phyloP scores from a whole-genome alignment of 768 basidiomycete species.

The Leccinum obscurum region DNA sequence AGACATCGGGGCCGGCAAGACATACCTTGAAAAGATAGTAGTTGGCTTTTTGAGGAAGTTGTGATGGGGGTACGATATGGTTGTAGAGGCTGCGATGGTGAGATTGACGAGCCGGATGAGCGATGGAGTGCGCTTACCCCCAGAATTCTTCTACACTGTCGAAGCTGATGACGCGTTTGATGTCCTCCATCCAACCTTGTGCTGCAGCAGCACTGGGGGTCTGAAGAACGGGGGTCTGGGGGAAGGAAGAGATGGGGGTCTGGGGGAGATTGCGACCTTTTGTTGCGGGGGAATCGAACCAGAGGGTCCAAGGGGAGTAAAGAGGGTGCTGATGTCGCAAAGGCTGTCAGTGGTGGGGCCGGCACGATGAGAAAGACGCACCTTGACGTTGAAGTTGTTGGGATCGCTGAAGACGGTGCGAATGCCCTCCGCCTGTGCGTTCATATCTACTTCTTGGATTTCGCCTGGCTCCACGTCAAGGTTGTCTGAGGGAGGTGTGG shows the following conservation, averaged over 20 bases:
- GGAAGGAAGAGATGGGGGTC: slow-evolving; percentile 76
- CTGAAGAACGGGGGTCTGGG: slow-evolving; percentile 69
- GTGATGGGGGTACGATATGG: slow-evolving; percentile 94
- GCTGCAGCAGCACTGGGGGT: slow-evolving; percentile 75
- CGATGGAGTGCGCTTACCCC: slow-evolving; percentile 63
- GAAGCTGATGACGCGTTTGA: slow-evolving; percentile 93
- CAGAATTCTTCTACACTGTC: slow-evolving; percentile 99
- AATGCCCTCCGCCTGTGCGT: slow-evolving; percentile 77
- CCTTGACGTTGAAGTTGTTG: slow-evolving; percentile 95
- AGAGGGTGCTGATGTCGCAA: slow-evolving; percentile 72
- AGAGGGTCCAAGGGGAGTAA: slow-evolving; percentile 93
- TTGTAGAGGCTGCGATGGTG: slow-evolving; percentile 74
- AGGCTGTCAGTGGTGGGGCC: slow-evolving; percentile 1
- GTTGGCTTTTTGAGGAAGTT: slow-evolving; percentile 94
- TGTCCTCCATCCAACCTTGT: slow-evolving; percentile 98
- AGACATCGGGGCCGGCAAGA: slow-evolving; percentile 4
- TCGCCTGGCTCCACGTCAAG: slow-evolving; percentile 71
- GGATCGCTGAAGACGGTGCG: slow-evolving; percentile 94
- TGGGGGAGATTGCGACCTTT: slow-evolving; percentile 89
- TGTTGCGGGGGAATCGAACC: slow-evolving; percentile 94
- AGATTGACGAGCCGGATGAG: slow-evolving; percentile 2
- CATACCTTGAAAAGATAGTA: slow-evolving; percentile 97
- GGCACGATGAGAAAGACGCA: slow-evolving; percentile 31
- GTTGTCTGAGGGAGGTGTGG: slow-evolving; percentile 27
- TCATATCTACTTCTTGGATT: slow-evolving; percentile 85